Base-by-base conservation (phyloP, 2,329 filamentous ascomycete species). In the Epichloe scottii region DNA sequence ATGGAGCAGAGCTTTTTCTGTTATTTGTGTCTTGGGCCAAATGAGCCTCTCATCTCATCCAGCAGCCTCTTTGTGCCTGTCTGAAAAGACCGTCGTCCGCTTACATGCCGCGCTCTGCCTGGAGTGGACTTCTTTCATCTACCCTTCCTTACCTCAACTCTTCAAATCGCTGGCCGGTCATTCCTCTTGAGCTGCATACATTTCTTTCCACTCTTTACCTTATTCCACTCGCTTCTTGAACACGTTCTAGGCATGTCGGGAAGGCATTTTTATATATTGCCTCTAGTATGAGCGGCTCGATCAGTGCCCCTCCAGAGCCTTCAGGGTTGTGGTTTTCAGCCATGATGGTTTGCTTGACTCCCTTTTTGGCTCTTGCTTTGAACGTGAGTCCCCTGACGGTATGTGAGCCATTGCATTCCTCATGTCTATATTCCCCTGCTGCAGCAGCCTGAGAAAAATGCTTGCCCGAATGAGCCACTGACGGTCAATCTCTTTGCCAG, bases 321-420 rank as follows among this genome's bases (percentile, higher is more conserved):
- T 69, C 68, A 60, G 59, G 67, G 53, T 72, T 72, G 54, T 77
- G 73, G 71, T 66, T 77, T 53, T 66, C 68, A 56, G 70, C 68
- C 52, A 55, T 76, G 55, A 64, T 67, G 52, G 64, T 67, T 51
- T 77, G 74, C 60, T 77, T 74, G 60, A 60, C 62, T 55, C 67
- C 70, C 55, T 59, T 68, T 54, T 68, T 54, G 59, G 63, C 51
- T 66, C 66, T 58, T 65, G 65, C 51, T 55, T 65, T 47, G 65
- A 69, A 54, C 66, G 71, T 57, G 68, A 67, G 63, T 59, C 63
- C 55, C 61, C 62, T 57, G 60, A 65, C 59, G 60, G 68, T 71
- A 66, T 67, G 69, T 63, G 55, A 49, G 51, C 56, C 57, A 35
- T 44, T 38, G 21, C 23, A 5, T 33, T 19, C 14, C 40, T 44